phyloP scores from a whole-genome alignment of 331 rosid genomes.

The Phaseolus coccineus region DNA sequence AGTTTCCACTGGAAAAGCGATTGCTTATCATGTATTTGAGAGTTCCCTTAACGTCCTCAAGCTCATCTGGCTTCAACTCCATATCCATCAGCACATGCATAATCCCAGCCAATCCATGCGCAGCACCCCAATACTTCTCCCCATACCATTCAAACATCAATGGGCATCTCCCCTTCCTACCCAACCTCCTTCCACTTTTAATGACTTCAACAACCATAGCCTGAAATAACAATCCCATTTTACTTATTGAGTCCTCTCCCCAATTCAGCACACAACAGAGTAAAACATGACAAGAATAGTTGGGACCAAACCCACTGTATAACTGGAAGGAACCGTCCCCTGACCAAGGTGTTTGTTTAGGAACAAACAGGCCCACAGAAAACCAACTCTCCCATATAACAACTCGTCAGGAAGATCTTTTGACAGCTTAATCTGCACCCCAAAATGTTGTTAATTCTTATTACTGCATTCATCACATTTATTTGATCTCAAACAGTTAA shows the following conservation, averaged over 20 bases:
- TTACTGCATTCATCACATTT: not conserved
- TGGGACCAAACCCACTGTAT: conserved; percentile 58
- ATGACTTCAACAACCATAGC: conserved; percentile 59
- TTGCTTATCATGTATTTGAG: conserved; percentile 69
- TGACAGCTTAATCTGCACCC: conserved; percentile 69
- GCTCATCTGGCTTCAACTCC: conserved; percentile 74
- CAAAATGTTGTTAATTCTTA: not conserved
- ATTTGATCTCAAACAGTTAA: too few relatives aligned
- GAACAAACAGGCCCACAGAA: conserved; percentile 78
- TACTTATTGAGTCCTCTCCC: not conserved
- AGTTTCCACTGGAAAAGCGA: conserved; percentile 69
- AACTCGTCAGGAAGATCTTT: conserved; percentile 76
- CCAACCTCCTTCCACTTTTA: conserved; percentile 68
- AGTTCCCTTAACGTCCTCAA: conserved; percentile 72
- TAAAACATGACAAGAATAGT: conserved; percentile 4
- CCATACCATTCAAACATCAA: conserved; percentile 87
- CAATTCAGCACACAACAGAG: conserved; percentile 23
- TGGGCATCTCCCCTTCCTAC: conserved; percentile 60
- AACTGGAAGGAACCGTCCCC: conserved; percentile 60
- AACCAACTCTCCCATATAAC: conserved; percentile 77
- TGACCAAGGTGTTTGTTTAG: conserved; percentile 70
- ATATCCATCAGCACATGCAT: conserved; percentile 82
- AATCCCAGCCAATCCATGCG: conserved; percentile 88
- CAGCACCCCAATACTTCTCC: conserved; percentile 86
- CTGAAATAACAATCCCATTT: conserved; percentile 47